Evolutionary conservation across 1,284 basidiomycete species (phyloP), one percentile per base, ranked within the genome.

Genomic region (Microbotryum scabiosae): DNA sequence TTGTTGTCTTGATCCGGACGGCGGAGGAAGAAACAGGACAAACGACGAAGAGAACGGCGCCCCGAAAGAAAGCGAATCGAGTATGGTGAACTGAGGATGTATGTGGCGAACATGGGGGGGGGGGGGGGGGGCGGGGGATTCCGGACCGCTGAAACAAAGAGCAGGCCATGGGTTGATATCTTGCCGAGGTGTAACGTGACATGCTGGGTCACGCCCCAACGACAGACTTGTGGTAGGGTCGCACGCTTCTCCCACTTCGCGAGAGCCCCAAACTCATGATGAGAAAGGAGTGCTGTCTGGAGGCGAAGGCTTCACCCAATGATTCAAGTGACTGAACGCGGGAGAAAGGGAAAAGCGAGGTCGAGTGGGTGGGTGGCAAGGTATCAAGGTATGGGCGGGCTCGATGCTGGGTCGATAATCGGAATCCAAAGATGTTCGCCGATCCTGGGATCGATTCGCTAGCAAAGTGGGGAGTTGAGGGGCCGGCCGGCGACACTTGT

Each of bases 41-140:
- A 21, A 55, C 41, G 45, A 49, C 46, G 36, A 49, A 49, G 28
- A 49, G 23, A 36, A 56, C 55, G 55, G 55, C 55, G 46, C 55
- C 55, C 55, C 55, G 36, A 14, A 43, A 36, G n/a, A 41, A 25
- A 23, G 21, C 26, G 21, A 23, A 23, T 49, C 47, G 20, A 49
- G 47, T 49, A 23, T 21, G 47, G 23, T 14, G 23, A 49, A 18
- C 21, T 7, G 23, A 49, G 28, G 18, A 23, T 48, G 46, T 23
- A 23, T 49, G 21, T 28, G 21, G 21, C 26, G 47, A 49, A 49
- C 21, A 49, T 18, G 16, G 16, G 28, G 10, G 10, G 23, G 12
- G 21, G 14, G 7, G 21, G 21, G 1, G 14, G 7, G 21, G 21
- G 1, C n/a, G 10, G 8, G 8, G 16, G 20, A 49, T 28, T 49